These are phyloP conservation scores for Lithohypha guttulata DNA, from an alignment of 2,329 filamentous ascomycete genomes.

Conservation along the genomic window DNA sequence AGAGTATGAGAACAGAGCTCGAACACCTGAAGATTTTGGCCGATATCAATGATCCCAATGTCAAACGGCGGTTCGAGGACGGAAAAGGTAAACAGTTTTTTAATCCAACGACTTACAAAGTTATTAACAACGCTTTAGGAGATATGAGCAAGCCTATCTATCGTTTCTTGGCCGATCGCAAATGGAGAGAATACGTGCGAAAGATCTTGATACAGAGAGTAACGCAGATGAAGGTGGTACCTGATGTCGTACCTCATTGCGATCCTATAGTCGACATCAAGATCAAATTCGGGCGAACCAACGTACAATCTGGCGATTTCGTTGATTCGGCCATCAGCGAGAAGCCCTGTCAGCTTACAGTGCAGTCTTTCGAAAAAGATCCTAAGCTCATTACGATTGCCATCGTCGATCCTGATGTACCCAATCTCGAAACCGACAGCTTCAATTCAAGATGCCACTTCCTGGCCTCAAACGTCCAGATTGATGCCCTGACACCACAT, in stretches of 20 bases:
- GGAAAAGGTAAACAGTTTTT: constrained; percentile 56
- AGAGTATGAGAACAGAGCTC: constrained; percentile 59
- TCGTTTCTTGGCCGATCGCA: constrained; percentile 71
- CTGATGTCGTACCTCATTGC: constrained; percentile 74
- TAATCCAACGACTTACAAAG: constrained; percentile 1
- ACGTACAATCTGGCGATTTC: constrained; percentile 64
- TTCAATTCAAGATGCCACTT: constrained; percentile 81
- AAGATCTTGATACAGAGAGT: constrained; percentile 76
- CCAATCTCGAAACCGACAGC: constrained; percentile 59
- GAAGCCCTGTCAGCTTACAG: constrained; percentile 59
- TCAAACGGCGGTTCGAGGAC: constrained; percentile 91
- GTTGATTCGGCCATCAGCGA: constrained; percentile 67
- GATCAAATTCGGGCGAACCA: constrained; percentile 63
- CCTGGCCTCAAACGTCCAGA: constrained; percentile 62
- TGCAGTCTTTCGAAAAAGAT: constrained; percentile 76
- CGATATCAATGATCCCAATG: constrained; percentile 87
- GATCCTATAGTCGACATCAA: constrained; percentile 70
- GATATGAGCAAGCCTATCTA: constrained; percentile 97
- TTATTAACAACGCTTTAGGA: constrained; percentile 42
- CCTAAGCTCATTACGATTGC: constrained; percentile 73
- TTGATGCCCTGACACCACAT: constrained; percentile 50
- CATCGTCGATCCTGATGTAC: constrained; percentile 84
- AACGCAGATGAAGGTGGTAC: constrained; percentile 72
- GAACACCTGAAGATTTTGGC: constrained; percentile 77
- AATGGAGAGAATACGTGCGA: constrained; percentile 78